These are phyloP conservation scores for Hygrocybe coccinea DNA, from an alignment of 768 basidiomycete genomes.

Conservation along the genomic window DNA sequence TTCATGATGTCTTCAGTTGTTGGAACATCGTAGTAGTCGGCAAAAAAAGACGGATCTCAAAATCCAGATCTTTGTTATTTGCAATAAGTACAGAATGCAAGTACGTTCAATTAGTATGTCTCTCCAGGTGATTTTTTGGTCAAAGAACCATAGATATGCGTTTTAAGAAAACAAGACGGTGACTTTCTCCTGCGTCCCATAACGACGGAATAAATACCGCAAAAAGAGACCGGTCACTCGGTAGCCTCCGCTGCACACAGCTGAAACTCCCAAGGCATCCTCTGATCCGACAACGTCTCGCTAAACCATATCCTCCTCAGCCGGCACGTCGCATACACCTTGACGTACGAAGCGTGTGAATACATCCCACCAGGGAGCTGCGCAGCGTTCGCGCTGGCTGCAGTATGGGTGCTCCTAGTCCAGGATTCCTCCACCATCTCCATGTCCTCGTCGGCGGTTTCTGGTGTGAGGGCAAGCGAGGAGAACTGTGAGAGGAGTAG, in stretches of 20 bases:
- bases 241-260: constrained; percentile 54
- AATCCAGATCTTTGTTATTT: no score
- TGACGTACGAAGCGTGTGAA: constrained; percentile 66
- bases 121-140: no score
- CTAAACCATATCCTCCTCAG: constrained; percentile 74
- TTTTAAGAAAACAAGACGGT: no score
- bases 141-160: no score
- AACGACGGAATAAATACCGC: no score
- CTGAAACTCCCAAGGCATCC: constrained; percentile 72
- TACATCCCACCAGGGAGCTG: constrained; percentile 50
- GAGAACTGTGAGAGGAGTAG: constrained; percentile 58
- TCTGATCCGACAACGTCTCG: constrained; percentile 47
- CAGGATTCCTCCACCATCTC: constrained; percentile 2
- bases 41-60: background rate
- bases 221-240: constrained; percentile 9
- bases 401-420: no score
- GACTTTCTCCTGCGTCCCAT: no score
- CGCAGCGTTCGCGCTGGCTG: background rate
- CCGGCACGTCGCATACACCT: constrained; percentile 74
- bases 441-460: constrained; percentile 16
- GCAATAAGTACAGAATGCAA: no score
- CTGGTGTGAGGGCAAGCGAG: constrained; percentile 37
- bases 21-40: constrained; percentile 4
- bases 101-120: no score
- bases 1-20: constrained; percentile 48